phyloP scores from a whole-genome alignment of 345 rosid genomes.

The Zanthoxylum bungeanum region DNA sequence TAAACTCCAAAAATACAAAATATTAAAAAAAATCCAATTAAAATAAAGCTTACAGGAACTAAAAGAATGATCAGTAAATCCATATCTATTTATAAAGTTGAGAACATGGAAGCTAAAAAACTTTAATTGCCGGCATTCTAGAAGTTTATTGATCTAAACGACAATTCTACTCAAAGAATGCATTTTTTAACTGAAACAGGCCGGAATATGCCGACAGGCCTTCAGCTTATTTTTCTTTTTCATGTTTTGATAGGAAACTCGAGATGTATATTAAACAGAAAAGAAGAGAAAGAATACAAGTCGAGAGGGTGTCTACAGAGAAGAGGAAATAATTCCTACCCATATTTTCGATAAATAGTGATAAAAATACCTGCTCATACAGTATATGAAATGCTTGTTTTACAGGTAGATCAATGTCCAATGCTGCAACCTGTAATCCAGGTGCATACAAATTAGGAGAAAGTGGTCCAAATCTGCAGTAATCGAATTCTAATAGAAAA shows the following conservation, averaged over 20 bases:
- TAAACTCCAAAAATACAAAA: neutral
- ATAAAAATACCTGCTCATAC: conserved; percentile 49
- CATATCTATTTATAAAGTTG: neutral
- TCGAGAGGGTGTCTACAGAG: neutral
- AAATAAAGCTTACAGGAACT: neutral
- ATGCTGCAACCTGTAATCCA: conserved; percentile 46
- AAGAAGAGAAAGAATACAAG: neutral
- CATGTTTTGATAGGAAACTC: neutral
- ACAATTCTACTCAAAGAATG: neutral
- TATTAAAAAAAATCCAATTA: neutral
- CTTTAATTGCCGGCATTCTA: neutral
- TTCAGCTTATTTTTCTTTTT: neutral
- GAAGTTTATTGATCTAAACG: neutral
- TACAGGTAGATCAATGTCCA: conserved; percentile 55
- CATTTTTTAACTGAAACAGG: neutral
- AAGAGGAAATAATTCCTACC: neutral
- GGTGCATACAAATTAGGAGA: conserved; percentile 24
- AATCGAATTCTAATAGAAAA: neutral
- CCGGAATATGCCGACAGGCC: neutral
- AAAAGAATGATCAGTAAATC: neutral
- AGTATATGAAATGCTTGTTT: conserved; percentile 60
- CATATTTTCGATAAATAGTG: conserved; percentile 2
- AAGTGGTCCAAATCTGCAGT: neutral
- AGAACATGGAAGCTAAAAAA: neutral
- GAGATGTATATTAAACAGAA: neutral